phyloP scores from a whole-genome alignment of 2,329 filamentous ascomycete genomes.

The Biscogniauxia mediterranea region DNA sequence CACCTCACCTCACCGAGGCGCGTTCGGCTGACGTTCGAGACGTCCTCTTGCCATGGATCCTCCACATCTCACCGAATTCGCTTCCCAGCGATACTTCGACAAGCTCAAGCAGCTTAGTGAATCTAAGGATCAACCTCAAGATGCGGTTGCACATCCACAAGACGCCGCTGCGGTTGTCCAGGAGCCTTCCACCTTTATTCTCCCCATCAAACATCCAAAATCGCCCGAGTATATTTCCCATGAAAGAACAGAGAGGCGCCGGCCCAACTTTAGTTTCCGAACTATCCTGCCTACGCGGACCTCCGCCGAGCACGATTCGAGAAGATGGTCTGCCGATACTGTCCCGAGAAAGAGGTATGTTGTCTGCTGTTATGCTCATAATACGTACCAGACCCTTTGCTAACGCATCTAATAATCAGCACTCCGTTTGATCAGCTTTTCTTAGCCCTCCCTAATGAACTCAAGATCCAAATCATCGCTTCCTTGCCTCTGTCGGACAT shows the following conservation, averaged over 20 bases:
- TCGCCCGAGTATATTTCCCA: conserved; percentile 35
- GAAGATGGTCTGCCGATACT: conserved; percentile 26
- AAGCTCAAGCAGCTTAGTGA: conserved; percentile 57
- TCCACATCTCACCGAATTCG: conserved; percentile 64
- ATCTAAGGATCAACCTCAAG: conserved; percentile 43
- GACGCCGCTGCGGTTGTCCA: conserved; percentile 28
- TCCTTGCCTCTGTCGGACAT: conserved; percentile 59
- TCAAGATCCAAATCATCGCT: conserved; percentile 62
- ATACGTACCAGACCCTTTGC: neutral
- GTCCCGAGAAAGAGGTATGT: conserved; percentile 28
- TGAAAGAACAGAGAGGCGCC: conserved; percentile 34
- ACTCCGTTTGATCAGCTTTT: conserved; percentile 57
- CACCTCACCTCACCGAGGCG: conserved; percentile 19
- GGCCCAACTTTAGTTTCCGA: conserved; percentile 31
- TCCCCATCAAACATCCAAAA: conserved; percentile 41
- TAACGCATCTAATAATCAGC: conserved; percentile 24
- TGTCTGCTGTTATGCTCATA: neutral
- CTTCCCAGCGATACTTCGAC: conserved; percentile 61
- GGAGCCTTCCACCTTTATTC: conserved; percentile 44
- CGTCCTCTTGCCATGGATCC: conserved; percentile 53
- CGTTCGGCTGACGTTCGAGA: conserved; percentile 13
- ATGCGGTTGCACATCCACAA: conserved; percentile 26
- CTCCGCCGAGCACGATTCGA: conserved; percentile 31
- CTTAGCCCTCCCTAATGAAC: conserved; percentile 55
- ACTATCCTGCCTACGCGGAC: conserved; percentile 32